These are phyloP conservation scores for Euphorbia lathyris DNA, from an alignment of 345 rosid genomes.

Conservation along the genomic window DNA sequence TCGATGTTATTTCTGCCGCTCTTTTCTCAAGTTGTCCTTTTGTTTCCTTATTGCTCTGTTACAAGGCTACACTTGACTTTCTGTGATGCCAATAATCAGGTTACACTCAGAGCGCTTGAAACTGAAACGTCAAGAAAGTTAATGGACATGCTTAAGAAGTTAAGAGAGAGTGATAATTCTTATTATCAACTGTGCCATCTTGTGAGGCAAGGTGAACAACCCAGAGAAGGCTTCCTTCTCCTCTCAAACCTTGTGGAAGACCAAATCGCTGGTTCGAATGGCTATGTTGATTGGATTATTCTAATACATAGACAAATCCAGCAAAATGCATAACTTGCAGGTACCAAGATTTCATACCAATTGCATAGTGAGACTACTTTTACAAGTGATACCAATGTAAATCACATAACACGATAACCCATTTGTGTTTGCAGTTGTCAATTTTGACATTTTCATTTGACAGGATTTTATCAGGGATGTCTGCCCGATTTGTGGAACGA, in stretches of 20 bases:
- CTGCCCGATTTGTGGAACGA: not conserved
- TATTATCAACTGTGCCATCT: slow-evolving; percentile 69
- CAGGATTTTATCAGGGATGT: slow-evolving; percentile 7
- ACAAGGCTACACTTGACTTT: not conserved
- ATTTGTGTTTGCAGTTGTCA: not conserved
- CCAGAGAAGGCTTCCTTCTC: slow-evolving; percentile 84
- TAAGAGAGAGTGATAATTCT: slow-evolving; percentile 69
- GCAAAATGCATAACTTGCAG: slow-evolving; percentile 52
- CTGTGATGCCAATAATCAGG: slow-evolving; percentile 40
- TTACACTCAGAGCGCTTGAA: slow-evolving; percentile 51
- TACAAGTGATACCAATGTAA: not conserved
- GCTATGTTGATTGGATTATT: slow-evolving; percentile 80
- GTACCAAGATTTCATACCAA: slow-evolving; percentile 9
- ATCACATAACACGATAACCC: no score
- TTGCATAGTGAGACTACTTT: not conserved
- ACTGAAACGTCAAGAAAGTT: slow-evolving; percentile 88
- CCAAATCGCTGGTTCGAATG: slow-evolving; percentile 63
- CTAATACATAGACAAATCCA: slow-evolving; percentile 91
- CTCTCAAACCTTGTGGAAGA: slow-evolving; percentile 83
- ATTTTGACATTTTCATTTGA: not conserved
- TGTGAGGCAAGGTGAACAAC: slow-evolving; percentile 98
- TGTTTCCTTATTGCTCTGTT: not conserved
- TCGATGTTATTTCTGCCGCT: not conserved
- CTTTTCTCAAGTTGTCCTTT: not conserved
- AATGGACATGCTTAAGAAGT: slow-evolving; percentile 52